Evolutionary conservation across 2,329 filamentous ascomycete genomes (phyloP).

Genomic region (Ustilaginoidea virens): DNA sequence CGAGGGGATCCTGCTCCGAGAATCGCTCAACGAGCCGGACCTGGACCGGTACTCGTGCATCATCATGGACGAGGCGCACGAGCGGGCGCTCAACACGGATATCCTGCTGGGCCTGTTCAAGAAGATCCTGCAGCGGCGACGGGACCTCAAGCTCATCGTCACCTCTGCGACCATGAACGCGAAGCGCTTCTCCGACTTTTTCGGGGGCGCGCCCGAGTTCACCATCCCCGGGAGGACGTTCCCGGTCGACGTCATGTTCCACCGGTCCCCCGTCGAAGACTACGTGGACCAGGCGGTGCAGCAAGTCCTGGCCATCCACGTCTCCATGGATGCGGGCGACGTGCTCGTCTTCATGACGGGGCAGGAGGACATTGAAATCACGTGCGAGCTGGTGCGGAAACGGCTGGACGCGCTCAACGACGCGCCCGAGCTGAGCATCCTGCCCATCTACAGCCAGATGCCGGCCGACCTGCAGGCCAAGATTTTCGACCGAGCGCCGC

Average conservation of each 20-base stretch:
- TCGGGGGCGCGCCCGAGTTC: constrained; percentile 89
- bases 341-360: constrained; percentile 99
- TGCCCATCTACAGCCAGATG: constrained; percentile 99
- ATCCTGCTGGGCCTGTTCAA: constrained; percentile 96
- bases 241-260: constrained; percentile 92
- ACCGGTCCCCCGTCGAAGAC: constrained; percentile 87
- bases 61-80: constrained; percentile 99
- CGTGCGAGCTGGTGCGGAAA: constrained; percentile 84
- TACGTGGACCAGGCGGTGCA: constrained; percentile 96
- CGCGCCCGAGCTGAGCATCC: constrained; percentile 81
- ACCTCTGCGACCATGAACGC: constrained; percentile 98
- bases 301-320: constrained; percentile 88
- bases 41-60: constrained; percentile 94
- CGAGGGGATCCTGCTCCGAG: constrained; percentile 83
- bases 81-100: constrained; percentile 90
- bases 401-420: constrained; percentile 80
- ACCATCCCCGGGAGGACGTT: constrained; percentile 93
- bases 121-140: constrained; percentile 77
- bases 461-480: constrained; percentile 94
- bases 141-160: constrained; percentile 90
- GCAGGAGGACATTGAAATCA: constrained; percentile 95
- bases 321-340: constrained; percentile 83
- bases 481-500: constrained; percentile 84
- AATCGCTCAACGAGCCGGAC: constrained; percentile 84
- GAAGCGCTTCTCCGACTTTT: constrained; percentile 90